Evolutionary conservation across 2,329 filamentous ascomycete species (phyloP).

Genomic region (Dactylonectria estremocensis): DNA sequence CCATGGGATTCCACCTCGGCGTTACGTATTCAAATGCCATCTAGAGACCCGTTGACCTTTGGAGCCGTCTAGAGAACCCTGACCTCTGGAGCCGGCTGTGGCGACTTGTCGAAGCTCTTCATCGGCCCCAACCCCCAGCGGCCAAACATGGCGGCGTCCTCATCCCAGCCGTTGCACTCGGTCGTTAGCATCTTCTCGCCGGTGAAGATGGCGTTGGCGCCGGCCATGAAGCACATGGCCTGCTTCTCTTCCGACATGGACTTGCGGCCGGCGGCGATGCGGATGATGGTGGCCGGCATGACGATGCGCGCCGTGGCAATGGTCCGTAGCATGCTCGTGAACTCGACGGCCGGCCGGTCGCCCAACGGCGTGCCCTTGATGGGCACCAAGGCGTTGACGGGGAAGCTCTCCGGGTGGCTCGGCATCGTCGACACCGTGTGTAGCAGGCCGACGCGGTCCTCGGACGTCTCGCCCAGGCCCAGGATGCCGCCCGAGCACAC

Average conservation of each 20-base stretch:
- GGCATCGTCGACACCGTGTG: constrained; percentile 87
- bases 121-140: constrained; percentile 88
- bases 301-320: constrained; percentile 87
- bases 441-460: constrained; percentile 86
- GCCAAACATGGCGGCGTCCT: constrained; percentile 87
- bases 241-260: constrained; percentile 92
- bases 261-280: constrained; percentile 87
- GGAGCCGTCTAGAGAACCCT: constrained; percentile 39
- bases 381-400: constrained; percentile 91
- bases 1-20: not conserved
- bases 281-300: constrained; percentile 89
- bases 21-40: not conserved
- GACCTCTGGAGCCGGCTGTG: constrained; percentile 43
- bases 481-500: constrained; percentile 93
- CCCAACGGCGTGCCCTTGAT: constrained; percentile 92
- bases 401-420: constrained; percentile 89
- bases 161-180: constrained; percentile 91
- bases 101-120: constrained; percentile 65
- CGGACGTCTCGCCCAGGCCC: constrained; percentile 83
- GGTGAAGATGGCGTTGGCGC: constrained; percentile 95
- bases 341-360: constrained; percentile 79
- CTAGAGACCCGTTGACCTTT: not conserved
- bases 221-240: constrained; percentile 89
- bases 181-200: constrained; percentile 97
- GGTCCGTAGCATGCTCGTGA: constrained; percentile 84